Evolutionary conservation across 768 basidiomycete species (phyloP), one percentile per base, ranked within the genome.

Genomic region (Erythrobasidium yunnanense): DNA sequence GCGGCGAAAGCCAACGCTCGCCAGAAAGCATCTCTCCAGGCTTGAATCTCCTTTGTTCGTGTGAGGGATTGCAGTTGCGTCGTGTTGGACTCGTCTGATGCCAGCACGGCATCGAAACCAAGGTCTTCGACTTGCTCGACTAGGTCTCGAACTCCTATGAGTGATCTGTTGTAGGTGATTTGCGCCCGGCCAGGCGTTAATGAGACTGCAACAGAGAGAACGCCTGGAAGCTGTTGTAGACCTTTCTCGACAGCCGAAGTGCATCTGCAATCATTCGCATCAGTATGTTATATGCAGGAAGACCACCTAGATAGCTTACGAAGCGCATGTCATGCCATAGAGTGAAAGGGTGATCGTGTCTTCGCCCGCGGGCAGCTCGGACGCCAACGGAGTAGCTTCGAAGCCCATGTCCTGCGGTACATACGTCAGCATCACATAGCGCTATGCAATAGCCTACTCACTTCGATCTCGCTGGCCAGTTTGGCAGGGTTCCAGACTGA

Each of bases 101-200:
- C 83, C 17, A 95, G 80, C 73, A 91, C 85, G 4, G 88, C 90
- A 73, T 93, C 87, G 74, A 88, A 92, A 27, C 90, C 90, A 79
- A 88, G 84, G 56, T 90, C 88, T 71, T 87, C 87, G 65, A 95
- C 83, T 55, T 83, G 81, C 67, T 88, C 87, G 50, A 93, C 87
- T 79, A 95, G 83, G 73, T 91, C 87, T n/a, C 90, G 83, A 8
- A 87, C 84, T 30, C 85, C 84, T 67, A 89, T 78, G 58, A 88
- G 70, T 1, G 80, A 74, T 4, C 84, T 83, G 74, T 91, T 90
- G 73, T 88, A 91, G 46, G 81, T 78, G 68, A 93, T 77, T 38
- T 83, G 85, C 66, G 85, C 85, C 3, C 70, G 62, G n/a, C 55
- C 68, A 4, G 66, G 65, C 0, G 84, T 84, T 74, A 90, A 82